phyloP scores from a whole-genome alignment of 2,329 filamentous ascomycete genomes.

The Alternaria triticina region DNA sequence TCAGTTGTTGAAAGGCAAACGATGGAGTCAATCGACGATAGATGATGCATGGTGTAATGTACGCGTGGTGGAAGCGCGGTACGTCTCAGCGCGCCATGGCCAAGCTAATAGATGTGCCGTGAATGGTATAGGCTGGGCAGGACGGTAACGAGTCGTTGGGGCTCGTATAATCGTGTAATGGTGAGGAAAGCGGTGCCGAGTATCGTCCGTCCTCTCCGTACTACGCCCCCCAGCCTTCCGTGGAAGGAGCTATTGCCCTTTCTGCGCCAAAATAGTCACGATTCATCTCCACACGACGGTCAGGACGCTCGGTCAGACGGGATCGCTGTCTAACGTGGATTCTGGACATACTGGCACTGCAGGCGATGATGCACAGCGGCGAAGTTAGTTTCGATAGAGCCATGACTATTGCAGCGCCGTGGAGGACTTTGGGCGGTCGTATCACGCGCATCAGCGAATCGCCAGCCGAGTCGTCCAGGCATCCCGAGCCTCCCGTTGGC shows the following conservation, averaged over 20 bases:
- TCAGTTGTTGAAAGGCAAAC: constrained; percentile 28
- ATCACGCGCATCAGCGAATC: constrained; percentile 12
- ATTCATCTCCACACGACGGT: constrained; percentile 35
- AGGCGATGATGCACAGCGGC: constrained; percentile 18
- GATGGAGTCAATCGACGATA: constrained; percentile 33
- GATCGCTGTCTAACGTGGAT: constrained; percentile 2
- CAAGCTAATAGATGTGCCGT: constrained; percentile 41
- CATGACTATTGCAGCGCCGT: constrained; percentile 19
- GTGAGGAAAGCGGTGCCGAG: constrained; percentile 32
- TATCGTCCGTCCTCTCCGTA: constrained; percentile 28
- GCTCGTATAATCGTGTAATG: constrained; percentile 21
- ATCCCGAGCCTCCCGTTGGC: constrained; percentile 15
- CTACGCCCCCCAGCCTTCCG: constrained; percentile 28
- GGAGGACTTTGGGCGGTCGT: constrained; percentile 2
- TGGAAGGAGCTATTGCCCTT: constrained; percentile 24
- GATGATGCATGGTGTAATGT: constrained; percentile 30
- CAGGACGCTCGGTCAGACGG: constrained; percentile 27
- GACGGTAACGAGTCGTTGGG: constrained; percentile 30
- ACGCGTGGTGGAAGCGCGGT: constrained; percentile 41
- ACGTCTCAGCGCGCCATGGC: constrained; percentile 43
- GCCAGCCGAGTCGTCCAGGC: constrained; percentile 7
- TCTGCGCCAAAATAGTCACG: constrained; percentile 32
- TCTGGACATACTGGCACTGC: constrained; percentile 9
- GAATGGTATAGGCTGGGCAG: constrained; percentile 32
- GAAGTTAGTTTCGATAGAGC: constrained; percentile 15